A percentile compares a stretch with the other conserved stretches of the same genome.
Evolutionary conservation across 73 alveolate genomes (phyloP).

Genomic region (Tetrahymena thermophila): DNA sequence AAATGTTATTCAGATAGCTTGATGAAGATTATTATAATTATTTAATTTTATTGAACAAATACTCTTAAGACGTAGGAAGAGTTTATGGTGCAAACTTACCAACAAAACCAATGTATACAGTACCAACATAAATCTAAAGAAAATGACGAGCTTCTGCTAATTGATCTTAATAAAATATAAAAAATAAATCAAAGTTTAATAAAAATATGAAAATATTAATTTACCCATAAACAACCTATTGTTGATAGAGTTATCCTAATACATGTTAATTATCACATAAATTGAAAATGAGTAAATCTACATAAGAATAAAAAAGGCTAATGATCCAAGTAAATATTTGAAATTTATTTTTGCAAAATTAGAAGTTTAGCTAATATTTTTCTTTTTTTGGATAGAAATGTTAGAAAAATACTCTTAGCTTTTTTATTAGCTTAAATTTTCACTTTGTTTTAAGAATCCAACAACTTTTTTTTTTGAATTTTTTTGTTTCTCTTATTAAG

Average conservation of each 20-base stretch:
- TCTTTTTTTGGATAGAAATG: neutral
- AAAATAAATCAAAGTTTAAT: neutral
- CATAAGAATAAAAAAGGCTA: neutral
- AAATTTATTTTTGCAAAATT: neutral
- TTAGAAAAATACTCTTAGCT: neutral
- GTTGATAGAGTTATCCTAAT: neutral
- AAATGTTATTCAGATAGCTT: neutral
- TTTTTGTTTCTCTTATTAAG: neutral
- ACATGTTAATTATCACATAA: neutral
- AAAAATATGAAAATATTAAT: neutral
- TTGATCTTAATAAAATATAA: neutral
- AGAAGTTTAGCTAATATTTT: neutral
- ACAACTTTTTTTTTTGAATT: neutral
- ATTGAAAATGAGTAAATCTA: neutral
- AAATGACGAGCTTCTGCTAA: neutral
- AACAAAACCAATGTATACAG: neutral
- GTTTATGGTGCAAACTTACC: neutral
- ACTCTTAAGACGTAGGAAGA: neutral
- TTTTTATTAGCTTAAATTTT: neutral
- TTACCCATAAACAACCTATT: neutral
- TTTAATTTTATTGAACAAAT: neutral
- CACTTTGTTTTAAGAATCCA: neutral
- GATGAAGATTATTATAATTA: neutral
- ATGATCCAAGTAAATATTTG: neutral
- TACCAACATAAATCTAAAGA: neutral